Evolutionary conservation across 768 basidiomycete genomes (phyloP).

Genomic region (Tulasnella sp.): DNA sequence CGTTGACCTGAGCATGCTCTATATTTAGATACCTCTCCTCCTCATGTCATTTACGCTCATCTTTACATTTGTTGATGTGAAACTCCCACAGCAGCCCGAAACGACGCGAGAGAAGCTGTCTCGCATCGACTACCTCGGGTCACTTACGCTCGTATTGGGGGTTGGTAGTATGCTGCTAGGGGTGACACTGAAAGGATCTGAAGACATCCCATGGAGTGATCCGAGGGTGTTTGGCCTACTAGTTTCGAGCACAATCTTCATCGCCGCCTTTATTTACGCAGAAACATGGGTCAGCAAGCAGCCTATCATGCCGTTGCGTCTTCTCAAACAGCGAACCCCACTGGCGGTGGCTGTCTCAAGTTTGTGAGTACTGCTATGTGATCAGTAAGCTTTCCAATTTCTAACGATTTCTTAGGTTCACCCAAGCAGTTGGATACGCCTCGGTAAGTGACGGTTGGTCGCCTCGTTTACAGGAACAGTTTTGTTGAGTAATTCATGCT

Average conservation of each 20-base stretch:
- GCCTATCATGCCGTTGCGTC: slow-evolving; percentile 81
- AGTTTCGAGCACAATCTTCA: slow-evolving; percentile 42
- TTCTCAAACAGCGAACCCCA: slow-evolving; percentile 69
- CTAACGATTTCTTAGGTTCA: not conserved
- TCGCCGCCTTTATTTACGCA: slow-evolving; percentile 56
- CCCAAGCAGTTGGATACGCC: too few species aligned
- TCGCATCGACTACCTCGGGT: slow-evolving; percentile 78
- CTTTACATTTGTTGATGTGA: slow-evolving; percentile 64
- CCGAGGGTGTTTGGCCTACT: slow-evolving; percentile 63
- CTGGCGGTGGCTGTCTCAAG: slow-evolving; percentile 71
- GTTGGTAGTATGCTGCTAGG: slow-evolving; percentile 64
- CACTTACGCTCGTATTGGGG: slow-evolving; percentile 60
- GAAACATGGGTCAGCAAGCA: slow-evolving; percentile 69
- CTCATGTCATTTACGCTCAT: slow-evolving; percentile 61
- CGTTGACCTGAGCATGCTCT: not conserved
- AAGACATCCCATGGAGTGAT: slow-evolving; percentile 66
- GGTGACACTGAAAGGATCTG: slow-evolving; percentile 63
- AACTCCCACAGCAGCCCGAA: slow-evolving; percentile 55
- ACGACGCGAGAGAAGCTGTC: slow-evolving; percentile 50
- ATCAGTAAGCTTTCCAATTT: not conserved
- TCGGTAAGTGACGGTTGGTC: not conserved
- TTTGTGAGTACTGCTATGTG: slow-evolving; percentile 29
- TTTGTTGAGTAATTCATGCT: too few species aligned
- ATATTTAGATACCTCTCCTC: slow-evolving; percentile 51
- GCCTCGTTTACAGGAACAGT: too few species aligned